These are phyloP conservation scores for Tinospora cordifolia DNA, from an alignment of 164 flowering plant species.

Conservation along the genomic window DNA sequence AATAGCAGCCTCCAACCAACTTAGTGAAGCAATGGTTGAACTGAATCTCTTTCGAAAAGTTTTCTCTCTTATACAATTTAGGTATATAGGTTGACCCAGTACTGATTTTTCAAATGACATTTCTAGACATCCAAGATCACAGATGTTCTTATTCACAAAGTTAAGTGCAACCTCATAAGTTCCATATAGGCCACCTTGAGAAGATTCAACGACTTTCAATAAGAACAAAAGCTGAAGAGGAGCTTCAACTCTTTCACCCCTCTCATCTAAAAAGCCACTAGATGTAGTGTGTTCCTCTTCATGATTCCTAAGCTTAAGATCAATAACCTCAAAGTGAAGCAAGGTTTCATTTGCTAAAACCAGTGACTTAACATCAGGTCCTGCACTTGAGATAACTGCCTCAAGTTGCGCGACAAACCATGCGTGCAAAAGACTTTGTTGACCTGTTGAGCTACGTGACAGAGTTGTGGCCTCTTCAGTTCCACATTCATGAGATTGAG, in stretches of 20 bases:
- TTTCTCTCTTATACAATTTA: constrained; percentile 34
- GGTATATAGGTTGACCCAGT: constrained; percentile 45
- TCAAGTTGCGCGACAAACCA: constrained; percentile 70
- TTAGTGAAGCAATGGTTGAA: constrained; percentile 49
- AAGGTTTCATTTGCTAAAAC: constrained; percentile 53
- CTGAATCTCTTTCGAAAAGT: constrained; percentile 17
- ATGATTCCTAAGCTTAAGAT: constrained; percentile 18
- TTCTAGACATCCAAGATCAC: constrained; percentile 26
- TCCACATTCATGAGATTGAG: constrained; percentile 20
- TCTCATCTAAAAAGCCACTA: constrained; percentile 14
- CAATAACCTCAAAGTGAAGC: constrained; percentile 54
- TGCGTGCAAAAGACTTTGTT: constrained; percentile 36
- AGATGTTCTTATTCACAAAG: constrained; percentile 17
- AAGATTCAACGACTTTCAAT: constrained; percentile 41
- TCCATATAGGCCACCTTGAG: constrained; percentile 21
- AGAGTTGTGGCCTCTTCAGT: constrained; percentile 24
- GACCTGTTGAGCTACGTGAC: constrained; percentile 24
- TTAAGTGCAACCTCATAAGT: constrained; percentile 48
- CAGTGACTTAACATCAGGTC: constrained; percentile 40
- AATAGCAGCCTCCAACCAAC: constrained; percentile 66
- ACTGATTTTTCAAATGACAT: constrained; percentile 35
- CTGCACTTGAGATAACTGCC: constrained; percentile 38
- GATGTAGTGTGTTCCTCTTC: constrained; percentile 20
- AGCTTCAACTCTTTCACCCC: constrained; percentile 22
- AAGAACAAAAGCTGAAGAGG: constrained; percentile 43